Evolutionary conservation across 371 early-diverging fungal genomes (phyloP).

Genomic region (Mucor velutinosus): DNA sequence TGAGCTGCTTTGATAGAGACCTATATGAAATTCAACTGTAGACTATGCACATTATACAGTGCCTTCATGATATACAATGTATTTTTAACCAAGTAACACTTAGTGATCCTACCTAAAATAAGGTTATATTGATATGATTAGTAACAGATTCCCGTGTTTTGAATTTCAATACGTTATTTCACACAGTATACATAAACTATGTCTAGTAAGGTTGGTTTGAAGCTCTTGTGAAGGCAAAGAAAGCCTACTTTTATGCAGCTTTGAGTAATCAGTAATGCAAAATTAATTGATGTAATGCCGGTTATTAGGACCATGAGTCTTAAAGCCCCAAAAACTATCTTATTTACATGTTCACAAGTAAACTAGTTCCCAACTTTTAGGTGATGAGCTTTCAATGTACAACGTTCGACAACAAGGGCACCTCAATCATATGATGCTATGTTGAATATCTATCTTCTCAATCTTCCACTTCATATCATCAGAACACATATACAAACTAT

Average conservation of each 20-base stretch:
- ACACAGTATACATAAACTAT: not conserved
- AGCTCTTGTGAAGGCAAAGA: not conserved
- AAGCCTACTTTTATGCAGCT: not conserved
- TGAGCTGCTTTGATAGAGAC: not conserved
- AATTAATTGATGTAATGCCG: not conserved
- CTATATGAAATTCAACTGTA: not conserved
- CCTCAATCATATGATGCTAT: constrained; percentile 9
- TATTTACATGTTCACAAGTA: not conserved
- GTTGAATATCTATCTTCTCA: not conserved
- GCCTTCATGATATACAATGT: not conserved
- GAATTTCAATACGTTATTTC: not conserved
- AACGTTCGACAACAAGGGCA: constrained; percentile 9
- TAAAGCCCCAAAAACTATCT: not conserved
- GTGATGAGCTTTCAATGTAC: constrained; percentile 5
- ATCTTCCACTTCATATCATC: not conserved
- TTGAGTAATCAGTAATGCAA: not conserved
- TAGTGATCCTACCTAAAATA: not conserved
- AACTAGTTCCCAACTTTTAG: not conserved
- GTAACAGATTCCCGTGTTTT: not conserved
- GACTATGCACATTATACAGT: not conserved
- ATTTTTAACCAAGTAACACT: not conserved
- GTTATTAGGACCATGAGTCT: not conserved
- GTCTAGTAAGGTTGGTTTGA: not conserved
- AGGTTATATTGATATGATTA: not conserved
- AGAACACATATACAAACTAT: not conserved